Evolutionary conservation across 2,329 filamentous ascomycete species (phyloP).

Genomic region (Claviceps sp.): DNA sequence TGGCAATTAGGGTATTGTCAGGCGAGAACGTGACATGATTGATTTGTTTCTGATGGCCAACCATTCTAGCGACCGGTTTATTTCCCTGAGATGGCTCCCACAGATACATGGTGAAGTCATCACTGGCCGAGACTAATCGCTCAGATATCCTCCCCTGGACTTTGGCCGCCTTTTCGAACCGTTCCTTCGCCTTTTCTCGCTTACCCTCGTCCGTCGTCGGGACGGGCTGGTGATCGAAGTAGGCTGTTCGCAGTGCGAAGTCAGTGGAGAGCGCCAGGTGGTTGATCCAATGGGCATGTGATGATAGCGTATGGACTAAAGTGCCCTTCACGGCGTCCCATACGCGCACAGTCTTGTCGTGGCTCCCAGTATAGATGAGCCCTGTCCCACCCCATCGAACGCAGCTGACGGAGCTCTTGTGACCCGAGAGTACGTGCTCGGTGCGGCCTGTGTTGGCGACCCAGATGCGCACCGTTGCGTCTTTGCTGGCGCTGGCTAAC

Average conservation of each 20-base stretch:
- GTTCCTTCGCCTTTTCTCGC: constrained; percentile 59
- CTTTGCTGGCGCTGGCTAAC: constrained; percentile 79
- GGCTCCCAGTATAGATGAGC: constrained; percentile 68
- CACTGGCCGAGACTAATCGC: constrained; percentile 76
- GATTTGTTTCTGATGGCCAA: constrained; percentile 94
- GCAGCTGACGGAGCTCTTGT: constrained; percentile 80
- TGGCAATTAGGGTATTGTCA: constrained; percentile 77
- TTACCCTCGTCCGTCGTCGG: constrained; percentile 59
- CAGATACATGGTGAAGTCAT: constrained; percentile 92
- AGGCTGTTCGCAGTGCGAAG: constrained; percentile 74
- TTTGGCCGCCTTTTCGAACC: constrained; percentile 75
- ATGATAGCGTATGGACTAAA: constrained; percentile 62
- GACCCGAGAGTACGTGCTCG: constrained; percentile 73
- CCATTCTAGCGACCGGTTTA: constrained; percentile 75
- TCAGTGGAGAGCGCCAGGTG: constrained; percentile 89
- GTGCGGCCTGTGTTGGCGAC: constrained; percentile 63
- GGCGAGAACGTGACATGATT: constrained; percentile 93
- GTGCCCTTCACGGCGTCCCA: constrained; percentile 76
- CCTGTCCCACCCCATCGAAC: constrained; percentile 92
- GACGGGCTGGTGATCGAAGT: constrained; percentile 65
- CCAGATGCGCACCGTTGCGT: constrained; percentile 81
- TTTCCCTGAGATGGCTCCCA: constrained; percentile 71
- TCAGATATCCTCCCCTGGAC: constrained; percentile 68
- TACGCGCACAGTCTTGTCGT: constrained; percentile 85
- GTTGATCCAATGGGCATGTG: constrained; percentile 92